Base-by-base conservation (phyloP, 2,329 filamentous ascomycete genomes). In the Xenosphaeropsis pyriputrescens region DNA sequence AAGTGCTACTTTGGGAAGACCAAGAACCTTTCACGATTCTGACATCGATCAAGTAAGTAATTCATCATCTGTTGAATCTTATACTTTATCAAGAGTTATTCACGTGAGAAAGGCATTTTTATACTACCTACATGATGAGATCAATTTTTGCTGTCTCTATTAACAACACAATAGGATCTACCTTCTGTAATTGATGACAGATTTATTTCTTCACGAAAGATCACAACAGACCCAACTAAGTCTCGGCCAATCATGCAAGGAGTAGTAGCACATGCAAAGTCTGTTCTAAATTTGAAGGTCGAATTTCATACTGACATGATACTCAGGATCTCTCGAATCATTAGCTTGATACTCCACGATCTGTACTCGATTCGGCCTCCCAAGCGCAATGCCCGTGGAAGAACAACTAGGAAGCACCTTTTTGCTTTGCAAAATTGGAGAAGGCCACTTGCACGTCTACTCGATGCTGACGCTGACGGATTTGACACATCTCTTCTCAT, bases 1-100 rank as follows among this genome's bases (percentile, higher is more conserved):
- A 11, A 74, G 73, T 39, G 68, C 71, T 15, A 68, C 73, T 36
- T 62, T 79, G 8, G 75, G 75, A 2, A 60, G 75, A 14, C 75
- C 76, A 1, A 56, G 68, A 13, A 64, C 73, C 2, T 71, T 79
- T 35, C 75, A 75, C 41, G 72, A 79, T 35, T 73, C 78, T 33
- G 73, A 78, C 39, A 75, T 79, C 36, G 74, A 79, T 42, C 71
- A 77, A 43, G 47, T 45, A 36, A 34, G 32, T 34, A 6, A 26
- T 9, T 26, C 3, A 9, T 26, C 7, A 9, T 26, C 12, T 6
- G 8, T 26, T 26, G 22, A 3, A 9, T 26, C 22, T 9, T 9
- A 26, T 9, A 26, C 22, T 26, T 26, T 6, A 26, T 9, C 8
- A 11, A 9, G 22, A 26, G 5, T 9, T 9, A 5, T 26, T 26